phyloP scores from a whole-genome alignment of 2,329 filamentous ascomycete genomes.

The Fusarium buxicola region DNA sequence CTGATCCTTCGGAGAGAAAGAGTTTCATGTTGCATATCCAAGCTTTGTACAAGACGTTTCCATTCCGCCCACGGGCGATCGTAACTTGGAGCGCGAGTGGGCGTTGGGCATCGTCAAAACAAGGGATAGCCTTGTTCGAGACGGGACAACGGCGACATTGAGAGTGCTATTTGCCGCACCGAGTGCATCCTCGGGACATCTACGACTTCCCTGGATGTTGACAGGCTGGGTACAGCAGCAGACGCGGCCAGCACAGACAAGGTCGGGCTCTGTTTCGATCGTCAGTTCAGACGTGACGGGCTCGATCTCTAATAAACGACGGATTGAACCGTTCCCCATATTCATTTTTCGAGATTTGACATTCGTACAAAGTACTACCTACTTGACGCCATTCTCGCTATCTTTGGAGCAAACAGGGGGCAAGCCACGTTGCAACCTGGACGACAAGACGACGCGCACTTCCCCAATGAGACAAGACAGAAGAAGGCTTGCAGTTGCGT shows the following conservation, averaged over 20 bases:
- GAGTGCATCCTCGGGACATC: conserved; percentile 21
- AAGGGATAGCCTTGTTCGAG: conserved; percentile 46
- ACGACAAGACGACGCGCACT: conserved; percentile 22
- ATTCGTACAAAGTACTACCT: conserved; percentile 31
- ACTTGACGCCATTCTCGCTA: conserved; percentile 35
- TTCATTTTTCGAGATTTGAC: conserved; percentile 31
- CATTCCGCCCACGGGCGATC: conserved; percentile 40
- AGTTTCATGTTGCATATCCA: conserved; percentile 34
- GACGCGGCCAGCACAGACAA: conserved; percentile 32
- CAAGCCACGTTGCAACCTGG: conserved; percentile 40
- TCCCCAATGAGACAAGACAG: conserved; percentile 42
- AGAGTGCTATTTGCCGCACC: conserved; percentile 32
- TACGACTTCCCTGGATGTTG: conserved; percentile 28
- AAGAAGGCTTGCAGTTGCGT: conserved; percentile 34
- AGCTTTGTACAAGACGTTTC: conserved; percentile 23
- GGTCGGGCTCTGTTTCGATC: conserved; percentile 29
- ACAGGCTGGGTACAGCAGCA: conserved; percentile 14
- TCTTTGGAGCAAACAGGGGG: conserved; percentile 36
- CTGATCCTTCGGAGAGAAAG: conserved; percentile 32
- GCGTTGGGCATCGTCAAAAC: conserved; percentile 45
- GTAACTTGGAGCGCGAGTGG: conserved; percentile 41
- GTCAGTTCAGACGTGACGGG: conserved; percentile 27
- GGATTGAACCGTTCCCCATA: conserved; percentile 33
- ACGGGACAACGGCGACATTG: conserved; percentile 33
- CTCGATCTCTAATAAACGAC: conserved; percentile 44